Evolutionary conservation across 2,329 filamentous ascomycete genomes (phyloP).

Genomic region (Boeremia lycopersici): DNA sequence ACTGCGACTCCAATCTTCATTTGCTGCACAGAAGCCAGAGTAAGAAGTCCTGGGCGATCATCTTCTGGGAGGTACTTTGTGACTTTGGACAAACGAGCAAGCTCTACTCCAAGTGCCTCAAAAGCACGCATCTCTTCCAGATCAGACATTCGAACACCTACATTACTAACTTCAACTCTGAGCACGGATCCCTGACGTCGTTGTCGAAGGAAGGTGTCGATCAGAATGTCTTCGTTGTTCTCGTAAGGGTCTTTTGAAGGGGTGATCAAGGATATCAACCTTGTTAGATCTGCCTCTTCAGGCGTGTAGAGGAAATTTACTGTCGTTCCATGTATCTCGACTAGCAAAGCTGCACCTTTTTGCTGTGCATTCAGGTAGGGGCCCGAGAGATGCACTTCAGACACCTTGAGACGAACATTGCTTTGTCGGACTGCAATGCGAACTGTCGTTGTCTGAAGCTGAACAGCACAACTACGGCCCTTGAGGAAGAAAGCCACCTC

Average conservation of each 20-base stretch:
- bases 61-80: slow-evolving; percentile 96
- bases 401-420: slow-evolving; percentile 74
- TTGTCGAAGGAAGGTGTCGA: slow-evolving; percentile 88
- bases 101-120: slow-evolving; percentile 74
- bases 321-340: slow-evolving; percentile 68
- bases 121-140: slow-evolving; percentile 71
- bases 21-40: slow-evolving; percentile 70
- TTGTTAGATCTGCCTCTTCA: slow-evolving; percentile 79
- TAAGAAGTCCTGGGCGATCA: slow-evolving; percentile 86
- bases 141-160: slow-evolving; percentile 67
- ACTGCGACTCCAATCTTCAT: slow-evolving; percentile 67
- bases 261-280: slow-evolving; percentile 82
- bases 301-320: slow-evolving; percentile 75
- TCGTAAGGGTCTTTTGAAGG: slow-evolving; percentile 92
- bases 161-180: slow-evolving; percentile 68
- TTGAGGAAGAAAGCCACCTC: slow-evolving; percentile 78
- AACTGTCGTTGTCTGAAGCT: slow-evolving; percentile 77
- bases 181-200: slow-evolving; percentile 84
- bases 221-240: slow-evolving; percentile 88
- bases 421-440: slow-evolving; percentile 79
- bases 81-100: slow-evolving; percentile 82
- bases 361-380: slow-evolving; percentile 64
- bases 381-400: slow-evolving; percentile 75
- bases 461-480: slow-evolving; percentile 76
- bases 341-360: slow-evolving; percentile 65